These are phyloP conservation scores for Ceratobasidium sp. DNA, from an alignment of 1,284 basidiomycete genomes.

Conservation along the genomic window DNA sequence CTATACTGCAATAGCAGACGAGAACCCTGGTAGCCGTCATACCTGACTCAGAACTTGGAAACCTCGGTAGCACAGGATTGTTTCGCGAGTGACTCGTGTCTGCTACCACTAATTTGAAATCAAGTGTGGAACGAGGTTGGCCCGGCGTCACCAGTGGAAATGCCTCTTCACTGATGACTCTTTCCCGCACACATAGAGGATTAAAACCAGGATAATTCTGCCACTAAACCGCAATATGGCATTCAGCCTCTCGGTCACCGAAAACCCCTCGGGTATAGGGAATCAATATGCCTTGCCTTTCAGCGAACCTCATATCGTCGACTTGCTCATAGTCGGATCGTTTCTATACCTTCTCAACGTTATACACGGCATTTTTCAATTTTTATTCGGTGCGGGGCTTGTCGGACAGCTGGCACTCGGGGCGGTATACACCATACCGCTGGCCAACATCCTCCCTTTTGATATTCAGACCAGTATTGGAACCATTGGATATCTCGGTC, in stretches of 20 bases:
- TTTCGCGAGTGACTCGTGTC: too few species aligned
- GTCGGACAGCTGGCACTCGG: conserved; percentile 59
- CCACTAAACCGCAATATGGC: background rate
- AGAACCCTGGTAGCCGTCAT: too few species aligned
- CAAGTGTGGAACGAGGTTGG: background rate
- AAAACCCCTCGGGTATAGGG: background rate
- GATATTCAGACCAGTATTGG: conserved; percentile 56
- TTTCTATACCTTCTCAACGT: conserved; percentile 53
- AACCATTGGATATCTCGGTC: conserved; percentile 58
- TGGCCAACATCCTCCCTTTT: conserved; percentile 54
- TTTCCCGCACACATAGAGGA: background rate
- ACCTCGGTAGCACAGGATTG: too few species aligned
- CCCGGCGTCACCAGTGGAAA: background rate
- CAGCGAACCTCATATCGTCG: conserved; percentile 45
- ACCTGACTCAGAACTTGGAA: too few species aligned
- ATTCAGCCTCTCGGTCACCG: background rate
- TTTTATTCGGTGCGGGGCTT: conserved; percentile 49
- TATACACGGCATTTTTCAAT: conserved; percentile 47
- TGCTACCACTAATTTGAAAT: background rate
- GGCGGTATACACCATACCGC: conserved; percentile 57
- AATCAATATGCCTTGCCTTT: conserved; percentile 12
- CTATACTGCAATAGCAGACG: too few species aligned
- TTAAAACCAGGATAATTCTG: too few species aligned
- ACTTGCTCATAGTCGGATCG: conserved; percentile 49
- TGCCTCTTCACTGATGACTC: background rate